Percentiles rank a stretch among this genome's conserved stretches.
phyloP scores from a whole-genome alignment of 257 asterid species.

The Forsythia suspensa region DNA sequence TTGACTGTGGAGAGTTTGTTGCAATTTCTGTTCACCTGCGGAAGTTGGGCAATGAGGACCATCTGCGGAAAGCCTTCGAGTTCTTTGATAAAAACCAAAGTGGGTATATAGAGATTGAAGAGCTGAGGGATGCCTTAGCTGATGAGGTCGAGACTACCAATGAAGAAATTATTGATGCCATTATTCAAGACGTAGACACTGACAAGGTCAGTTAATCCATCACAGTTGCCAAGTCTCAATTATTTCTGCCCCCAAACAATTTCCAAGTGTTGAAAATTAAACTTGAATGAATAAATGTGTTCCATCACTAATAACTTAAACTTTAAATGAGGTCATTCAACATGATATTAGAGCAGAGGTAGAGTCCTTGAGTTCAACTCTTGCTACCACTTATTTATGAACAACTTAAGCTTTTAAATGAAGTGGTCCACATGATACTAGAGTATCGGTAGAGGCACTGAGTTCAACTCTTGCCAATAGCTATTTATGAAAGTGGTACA shows the following conservation, averaged over 20 bases:
- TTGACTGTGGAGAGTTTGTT: constrained; percentile 78
- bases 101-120: constrained; percentile 83
- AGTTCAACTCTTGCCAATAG: not conserved
- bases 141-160: constrained; percentile 61
- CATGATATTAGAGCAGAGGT: not conserved
- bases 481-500: not conserved
- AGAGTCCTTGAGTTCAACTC: not conserved
- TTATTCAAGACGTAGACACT: constrained; percentile 84
- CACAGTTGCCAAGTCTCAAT: not conserved
- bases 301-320: not conserved
- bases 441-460: not conserved
- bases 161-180: constrained; percentile 77
- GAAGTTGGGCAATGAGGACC: constrained; percentile 76
- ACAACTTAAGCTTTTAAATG: not conserved
- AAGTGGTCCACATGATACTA: not conserved
- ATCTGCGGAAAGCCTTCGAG: constrained; percentile 68
- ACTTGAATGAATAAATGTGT: not conserved
- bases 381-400: not conserved
- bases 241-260: not conserved
- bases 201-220: constrained; percentile 60
- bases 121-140: constrained; percentile 66
- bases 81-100: constrained; percentile 67
- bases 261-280: not conserved
- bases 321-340: not conserved
- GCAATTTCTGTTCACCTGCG: constrained; percentile 82